Percentiles rank a stretch among this genome's conserved stretches.
These are phyloP conservation scores for Xylaria sp. DNA, from an alignment of 2,329 filamentous ascomycete species.

Conservation along the genomic window DNA sequence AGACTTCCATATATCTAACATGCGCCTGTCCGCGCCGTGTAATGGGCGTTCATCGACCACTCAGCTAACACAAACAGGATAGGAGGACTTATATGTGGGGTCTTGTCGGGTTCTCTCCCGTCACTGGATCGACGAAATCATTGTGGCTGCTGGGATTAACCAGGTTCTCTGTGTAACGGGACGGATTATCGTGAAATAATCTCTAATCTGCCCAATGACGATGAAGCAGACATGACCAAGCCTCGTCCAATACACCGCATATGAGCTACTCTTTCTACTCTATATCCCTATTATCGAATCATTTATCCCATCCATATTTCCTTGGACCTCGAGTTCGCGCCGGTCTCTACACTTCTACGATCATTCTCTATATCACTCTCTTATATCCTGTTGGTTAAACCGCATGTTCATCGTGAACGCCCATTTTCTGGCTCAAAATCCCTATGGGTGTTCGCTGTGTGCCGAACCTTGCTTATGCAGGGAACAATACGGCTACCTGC, in stretches of 20 bases:
- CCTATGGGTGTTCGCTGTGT: neutral
- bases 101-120: neutral
- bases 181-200: slow-evolving; percentile 10
- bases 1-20: neutral
- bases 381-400: neutral
- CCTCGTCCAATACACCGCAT: neutral
- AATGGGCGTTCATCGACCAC: slow-evolving; percentile 4
- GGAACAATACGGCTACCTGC: slow-evolving; percentile 31
- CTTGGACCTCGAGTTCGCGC: neutral
- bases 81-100: slow-evolving; percentile 9
- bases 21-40: neutral
- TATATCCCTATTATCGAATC: slow-evolving; percentile 2
- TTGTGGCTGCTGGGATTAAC: slow-evolving; percentile 21
- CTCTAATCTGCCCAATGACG: neutral
- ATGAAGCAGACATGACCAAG: slow-evolving; percentile 7
- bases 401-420: neutral
- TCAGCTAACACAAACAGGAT: slow-evolving; percentile 22
- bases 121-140: slow-evolving; percentile 10
- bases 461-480: slow-evolving; percentile 22
- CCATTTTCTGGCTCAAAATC: neutral
- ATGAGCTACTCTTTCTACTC: neutral
- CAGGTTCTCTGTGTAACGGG: slow-evolving; percentile 24
- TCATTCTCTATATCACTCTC: neutral
- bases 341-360: neutral
- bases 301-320: neutral